Conservation (phyloP, 352 stramenopile species). For the Thalassiosira allenii region DNA sequence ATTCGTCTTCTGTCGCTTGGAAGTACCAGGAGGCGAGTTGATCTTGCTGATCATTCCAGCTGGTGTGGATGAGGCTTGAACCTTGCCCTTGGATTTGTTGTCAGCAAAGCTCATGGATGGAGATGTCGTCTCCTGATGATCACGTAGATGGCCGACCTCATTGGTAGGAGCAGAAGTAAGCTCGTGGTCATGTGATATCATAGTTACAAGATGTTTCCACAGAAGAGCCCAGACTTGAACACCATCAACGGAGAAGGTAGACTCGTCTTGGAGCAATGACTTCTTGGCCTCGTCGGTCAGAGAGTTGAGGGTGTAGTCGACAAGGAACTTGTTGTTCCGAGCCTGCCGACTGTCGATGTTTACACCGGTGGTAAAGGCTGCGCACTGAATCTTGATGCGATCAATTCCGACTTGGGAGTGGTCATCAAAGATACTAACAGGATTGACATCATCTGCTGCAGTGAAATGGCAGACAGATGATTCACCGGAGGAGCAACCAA, state of each 20-base stretch:
- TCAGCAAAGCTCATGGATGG: neutral
- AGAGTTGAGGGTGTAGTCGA: neutral
- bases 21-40: neutral
- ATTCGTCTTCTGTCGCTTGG: neutral
- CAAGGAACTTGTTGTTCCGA: constrained; percentile 1
- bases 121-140: neutral
- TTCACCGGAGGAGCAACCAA: neutral
- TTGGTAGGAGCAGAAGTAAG: neutral
- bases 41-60: constrained; percentile 9
- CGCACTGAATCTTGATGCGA: neutral
- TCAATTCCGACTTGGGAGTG: neutral
- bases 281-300: neutral
- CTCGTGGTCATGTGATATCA: neutral
- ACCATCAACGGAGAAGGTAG: neutral
- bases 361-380: neutral
- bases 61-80: neutral
- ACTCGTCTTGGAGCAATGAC: neutral
- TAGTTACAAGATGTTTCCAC: neutral
- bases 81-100: neutral
- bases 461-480: neutral
- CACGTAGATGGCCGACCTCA: neutral
- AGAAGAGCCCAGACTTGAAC: neutral
- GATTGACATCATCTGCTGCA: neutral
- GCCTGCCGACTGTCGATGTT: neutral
- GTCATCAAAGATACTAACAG: neutral